phyloP scores from a whole-genome alignment of 164 flowering plant genomes.

The Saururus chinensis region DNA sequence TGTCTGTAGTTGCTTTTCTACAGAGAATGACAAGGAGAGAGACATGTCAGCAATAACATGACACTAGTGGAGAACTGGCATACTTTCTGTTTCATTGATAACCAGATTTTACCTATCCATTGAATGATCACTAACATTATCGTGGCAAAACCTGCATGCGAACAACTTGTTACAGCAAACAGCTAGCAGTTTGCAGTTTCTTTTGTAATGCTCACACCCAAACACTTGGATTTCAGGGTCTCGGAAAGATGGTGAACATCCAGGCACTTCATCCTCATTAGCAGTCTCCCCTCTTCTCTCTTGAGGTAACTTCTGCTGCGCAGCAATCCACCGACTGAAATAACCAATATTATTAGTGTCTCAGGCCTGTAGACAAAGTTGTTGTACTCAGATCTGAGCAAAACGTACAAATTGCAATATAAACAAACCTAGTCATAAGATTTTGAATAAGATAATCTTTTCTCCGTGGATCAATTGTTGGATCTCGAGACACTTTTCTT shows the following conservation, averaged over 20 bases:
- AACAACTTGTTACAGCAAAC: slow-evolving; percentile 83
- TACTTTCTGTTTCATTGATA: neutral
- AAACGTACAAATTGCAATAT: neutral
- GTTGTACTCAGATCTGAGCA: neutral
- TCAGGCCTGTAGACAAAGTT: neutral
- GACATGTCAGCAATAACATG: too few species aligned
- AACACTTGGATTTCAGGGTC: slow-evolving; percentile 59
- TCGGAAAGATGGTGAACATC: slow-evolving; percentile 69
- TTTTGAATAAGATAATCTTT: slow-evolving; percentile 83
- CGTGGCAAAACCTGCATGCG: slow-evolving; percentile 91
- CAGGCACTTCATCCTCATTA: slow-evolving; percentile 37
- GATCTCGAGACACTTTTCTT: slow-evolving; percentile 72
- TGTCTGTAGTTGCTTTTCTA: slow-evolving; percentile 82
- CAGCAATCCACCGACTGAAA: slow-evolving; percentile 88
- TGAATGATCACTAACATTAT: slow-evolving; percentile 84
- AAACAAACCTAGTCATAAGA: slow-evolving; percentile 81
- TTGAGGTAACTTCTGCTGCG: slow-evolving; percentile 77
- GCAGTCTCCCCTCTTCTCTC: slow-evolving; percentile 35
- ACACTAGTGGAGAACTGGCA: neutral
- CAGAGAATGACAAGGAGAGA: slow-evolving; percentile 4
- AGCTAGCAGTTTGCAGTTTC: slow-evolving; percentile 90
- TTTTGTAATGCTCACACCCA: slow-evolving; percentile 95
- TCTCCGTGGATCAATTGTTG: slow-evolving; percentile 86
- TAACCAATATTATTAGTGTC: neutral
- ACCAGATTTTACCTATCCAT: slow-evolving; percentile 68